Conservation (phyloP, 257 asterid genomes). For the Gardenia jasminoides region DNA sequence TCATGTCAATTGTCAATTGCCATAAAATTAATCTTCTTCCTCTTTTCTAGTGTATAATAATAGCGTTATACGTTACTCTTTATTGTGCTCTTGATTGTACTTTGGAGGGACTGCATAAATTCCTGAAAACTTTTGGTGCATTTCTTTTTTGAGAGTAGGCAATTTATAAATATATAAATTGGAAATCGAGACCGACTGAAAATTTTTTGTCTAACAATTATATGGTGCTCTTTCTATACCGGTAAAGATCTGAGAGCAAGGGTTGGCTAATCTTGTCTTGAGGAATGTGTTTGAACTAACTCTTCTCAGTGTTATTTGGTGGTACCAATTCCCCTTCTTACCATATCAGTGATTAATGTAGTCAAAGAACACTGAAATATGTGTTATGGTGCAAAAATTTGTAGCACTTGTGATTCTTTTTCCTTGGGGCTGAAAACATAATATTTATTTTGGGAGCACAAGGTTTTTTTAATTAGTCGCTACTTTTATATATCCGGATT, state of each 20-base stretch:
- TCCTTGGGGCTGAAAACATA: not conserved
- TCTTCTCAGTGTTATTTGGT: too few species aligned
- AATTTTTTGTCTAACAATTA: too few species aligned
- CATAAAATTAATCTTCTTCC: not conserved
- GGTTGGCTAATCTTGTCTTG: not conserved
- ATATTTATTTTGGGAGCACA: too few species aligned
- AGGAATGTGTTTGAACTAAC: not conserved
- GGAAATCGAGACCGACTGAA: not conserved
- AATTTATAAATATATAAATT: not conserved
- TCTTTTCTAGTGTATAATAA: not conserved
- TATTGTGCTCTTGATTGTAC: not conserved
- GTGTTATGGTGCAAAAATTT: not conserved
- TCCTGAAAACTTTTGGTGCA: not conserved
- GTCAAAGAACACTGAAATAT: not conserved
- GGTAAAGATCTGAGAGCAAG: too few species aligned
- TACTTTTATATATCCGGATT: too few species aligned
- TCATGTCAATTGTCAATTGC: slow-evolving; percentile 16
- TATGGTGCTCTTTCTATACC: not conserved
- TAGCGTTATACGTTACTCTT: not conserved
- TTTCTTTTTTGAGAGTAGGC: not conserved
- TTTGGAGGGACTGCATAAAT: not conserved
- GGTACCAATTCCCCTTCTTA: too few species aligned
- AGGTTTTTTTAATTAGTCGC: too few species aligned
- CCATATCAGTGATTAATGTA: not conserved
- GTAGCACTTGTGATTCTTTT: too few species aligned